A percentile compares a stretch with the other conserved stretches of the same genome.
These are phyloP conservation scores for Nicotiana obtusifolia DNA, from an alignment of 257 asterid genomes.

Conservation along the genomic window DNA sequence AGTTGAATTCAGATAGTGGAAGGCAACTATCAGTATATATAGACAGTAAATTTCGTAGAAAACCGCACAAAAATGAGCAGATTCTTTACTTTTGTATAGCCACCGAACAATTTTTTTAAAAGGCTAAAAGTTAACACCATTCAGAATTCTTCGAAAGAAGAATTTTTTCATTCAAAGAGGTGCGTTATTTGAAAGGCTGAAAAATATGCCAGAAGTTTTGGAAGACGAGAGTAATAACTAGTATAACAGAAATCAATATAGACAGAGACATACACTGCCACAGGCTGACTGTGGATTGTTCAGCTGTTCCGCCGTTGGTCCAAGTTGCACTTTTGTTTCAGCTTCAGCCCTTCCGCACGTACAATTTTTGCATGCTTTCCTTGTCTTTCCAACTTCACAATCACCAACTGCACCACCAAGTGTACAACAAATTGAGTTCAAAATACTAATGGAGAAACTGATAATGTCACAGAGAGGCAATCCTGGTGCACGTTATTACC, in stretches of 20 bases:
- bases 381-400: constrained; percentile 79
- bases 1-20: too few relatives aligned
- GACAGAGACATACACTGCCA: constrained; percentile 61
- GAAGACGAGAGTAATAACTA: background rate
- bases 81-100: too few relatives aligned
- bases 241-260: background rate
- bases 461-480: constrained; percentile 1
- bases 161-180: too few relatives aligned
- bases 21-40: too few relatives aligned
- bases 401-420: constrained; percentile 39
- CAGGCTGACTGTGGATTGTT: constrained; percentile 92
- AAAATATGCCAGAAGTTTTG: background rate
- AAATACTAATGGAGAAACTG: background rate
- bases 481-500: constrained; percentile 33
- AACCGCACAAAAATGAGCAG: too few relatives aligned
- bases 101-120: too few relatives aligned
- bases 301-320: constrained; percentile 65
- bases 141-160: too few relatives aligned
- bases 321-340: constrained; percentile 84
- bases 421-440: background rate
- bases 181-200: too few relatives aligned
- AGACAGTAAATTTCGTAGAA: too few relatives aligned
- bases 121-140: too few relatives aligned
- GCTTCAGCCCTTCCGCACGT: constrained; percentile 90
- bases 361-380: constrained; percentile 95